These are phyloP conservation scores for Testicularia cyperi DNA, from an alignment of 1,284 basidiomycete genomes.

Conservation along the genomic window DNA sequence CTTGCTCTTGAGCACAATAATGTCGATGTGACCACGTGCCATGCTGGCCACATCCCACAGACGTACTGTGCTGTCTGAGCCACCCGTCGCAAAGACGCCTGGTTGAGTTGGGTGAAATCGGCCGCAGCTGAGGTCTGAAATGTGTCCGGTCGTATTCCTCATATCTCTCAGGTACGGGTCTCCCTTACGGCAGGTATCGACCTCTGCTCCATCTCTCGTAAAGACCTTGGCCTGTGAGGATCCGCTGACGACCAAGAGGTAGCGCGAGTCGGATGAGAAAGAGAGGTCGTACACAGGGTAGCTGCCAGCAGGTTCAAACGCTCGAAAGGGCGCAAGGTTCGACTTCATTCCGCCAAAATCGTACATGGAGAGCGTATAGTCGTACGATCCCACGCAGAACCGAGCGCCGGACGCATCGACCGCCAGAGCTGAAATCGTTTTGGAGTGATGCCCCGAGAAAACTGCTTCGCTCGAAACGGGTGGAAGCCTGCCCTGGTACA, in stretches of 20 bases:
- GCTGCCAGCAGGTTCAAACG: slow-evolving; percentile 86
- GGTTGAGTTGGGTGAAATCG: slow-evolving; percentile 85
- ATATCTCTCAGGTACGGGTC: slow-evolving; percentile 98
- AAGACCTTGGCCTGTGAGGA: slow-evolving; percentile 85
- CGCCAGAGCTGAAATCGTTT: slow-evolving; percentile 84
- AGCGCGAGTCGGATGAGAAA: slow-evolving; percentile 15
- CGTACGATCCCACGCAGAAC: slow-evolving; percentile 85
- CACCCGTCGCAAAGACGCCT: slow-evolving; percentile 82
- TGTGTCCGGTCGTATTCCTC: slow-evolving; percentile 93
- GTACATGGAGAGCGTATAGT: slow-evolving; percentile 97
- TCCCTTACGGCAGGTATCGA: slow-evolving; percentile 72
- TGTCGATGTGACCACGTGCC: slow-evolving; percentile 75
- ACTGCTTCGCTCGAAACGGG: slow-evolving; percentile 47
- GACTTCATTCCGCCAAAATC: slow-evolving; percentile 98
- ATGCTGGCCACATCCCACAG: slow-evolving; percentile 91
- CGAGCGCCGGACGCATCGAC: slow-evolving; percentile 91
- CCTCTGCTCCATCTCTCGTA: slow-evolving; percentile 62
- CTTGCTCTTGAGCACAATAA: slow-evolving; percentile 94
- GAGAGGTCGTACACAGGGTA: slow-evolving; percentile 64
- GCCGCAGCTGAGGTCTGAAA: slow-evolving; percentile 84
- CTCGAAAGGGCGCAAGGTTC: slow-evolving; percentile 84
- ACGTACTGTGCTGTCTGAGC: slow-evolving; percentile 92
- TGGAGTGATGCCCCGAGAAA: slow-evolving; percentile 85
- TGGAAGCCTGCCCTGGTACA: too few relatives aligned
- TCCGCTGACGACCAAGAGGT: slow-evolving; percentile 68